These are phyloP conservation scores for Pichia rugopelliculosa DNA, from an alignment of 805 yeast genomes.

Conservation along the genomic window DNA sequence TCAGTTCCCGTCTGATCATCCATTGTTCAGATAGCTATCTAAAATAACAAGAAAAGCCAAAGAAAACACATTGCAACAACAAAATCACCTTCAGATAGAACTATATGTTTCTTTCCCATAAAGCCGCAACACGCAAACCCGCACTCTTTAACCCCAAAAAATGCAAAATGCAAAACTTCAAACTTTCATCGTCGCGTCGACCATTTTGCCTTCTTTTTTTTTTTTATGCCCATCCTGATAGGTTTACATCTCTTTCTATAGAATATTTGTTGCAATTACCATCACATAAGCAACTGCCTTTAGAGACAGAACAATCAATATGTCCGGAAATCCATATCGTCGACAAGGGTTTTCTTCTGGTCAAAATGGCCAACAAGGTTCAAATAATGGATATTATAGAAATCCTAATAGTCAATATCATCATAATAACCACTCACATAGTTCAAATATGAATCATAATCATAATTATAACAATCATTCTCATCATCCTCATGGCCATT, in stretches of 20 bases:
- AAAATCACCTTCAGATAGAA: no score
- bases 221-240: no score
- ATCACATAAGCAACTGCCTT: background rate
- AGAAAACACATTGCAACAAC: background rate
- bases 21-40: background rate
- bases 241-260: background rate
- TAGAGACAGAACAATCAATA: background rate
- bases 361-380: background rate
- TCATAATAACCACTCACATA: background rate
- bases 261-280: background rate
- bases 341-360: conserved; percentile 1
- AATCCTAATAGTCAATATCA: conserved; percentile 6
- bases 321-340: conserved; percentile 9
- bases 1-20: background rate
- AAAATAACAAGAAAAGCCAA: background rate
- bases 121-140: background rate
- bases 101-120: no score
- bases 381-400: conserved; percentile 8
- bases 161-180: no score
- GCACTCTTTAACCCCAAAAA: background rate
- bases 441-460: background rate
- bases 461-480: background rate
- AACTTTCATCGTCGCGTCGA: background rate
- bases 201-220: background rate
- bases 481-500: background rate